Base-by-base conservation (phyloP, 768 basidiomycete genomes). In the Lentinula edodes region DNA sequence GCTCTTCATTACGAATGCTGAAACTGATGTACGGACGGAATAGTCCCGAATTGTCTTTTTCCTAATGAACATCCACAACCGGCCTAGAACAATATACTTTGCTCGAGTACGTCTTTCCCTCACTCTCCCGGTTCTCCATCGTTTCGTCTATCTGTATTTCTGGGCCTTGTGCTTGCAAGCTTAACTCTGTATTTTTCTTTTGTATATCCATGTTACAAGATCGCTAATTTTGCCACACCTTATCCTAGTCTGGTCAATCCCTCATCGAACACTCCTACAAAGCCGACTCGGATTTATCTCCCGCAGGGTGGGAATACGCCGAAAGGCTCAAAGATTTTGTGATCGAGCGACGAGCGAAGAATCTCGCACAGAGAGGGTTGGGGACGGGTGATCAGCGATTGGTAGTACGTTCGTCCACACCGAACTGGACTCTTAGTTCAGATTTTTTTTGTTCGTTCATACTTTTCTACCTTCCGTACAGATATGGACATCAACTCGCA, bases 1-100 rank as follows among this genome's bases (percentile, higher is more conserved):
- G 35, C 32, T 38, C 48, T 35, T 18, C 32, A 54, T 20, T 62
- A 9, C 20, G 52, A 6, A 61, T 66, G 6, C 66, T 28, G 28
- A 56, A 55, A 57, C 13, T 35, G 36, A 35, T 15, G 58, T 1
- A 6, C n/a, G n/a, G 2, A 15, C 42, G 46, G 54, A 67, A 15
- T 74, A 98, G 88, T 93, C 93, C 2, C 80, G 96, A 62, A 95
- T 98, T 62, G 92, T 98, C 28, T 99, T 98, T 81, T 98, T 97
- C 81, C 80, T 99, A 50, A 98, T 98, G 97, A 99, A 99, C 72
- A 98, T 99, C 52, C 96, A 99, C 75, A 98, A 95, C 69, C 82
- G 83, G 64, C 91, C 88, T 70, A 82, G 96, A 20, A 94, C 89
- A 52, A 99, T 99, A 64, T 98, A 95, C 73, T 98, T 99, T 75